Conservation (phyloP, 2,329 filamentous ascomycete genomes). For the Pestalotiopsis fici region DNA sequence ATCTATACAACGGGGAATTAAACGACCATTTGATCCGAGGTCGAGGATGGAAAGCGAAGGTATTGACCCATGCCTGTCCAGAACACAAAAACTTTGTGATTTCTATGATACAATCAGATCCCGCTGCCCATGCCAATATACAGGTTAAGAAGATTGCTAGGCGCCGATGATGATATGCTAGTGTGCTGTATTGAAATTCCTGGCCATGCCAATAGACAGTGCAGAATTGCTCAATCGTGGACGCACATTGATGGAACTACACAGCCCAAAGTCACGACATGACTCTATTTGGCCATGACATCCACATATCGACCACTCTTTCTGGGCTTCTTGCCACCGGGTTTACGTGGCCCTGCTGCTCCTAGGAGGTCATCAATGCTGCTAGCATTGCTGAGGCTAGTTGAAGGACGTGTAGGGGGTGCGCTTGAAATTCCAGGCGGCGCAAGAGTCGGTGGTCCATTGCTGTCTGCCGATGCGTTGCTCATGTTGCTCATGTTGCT, state of each 20-base stretch:
- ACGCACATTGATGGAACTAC: neutral
- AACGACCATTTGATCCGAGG: neutral
- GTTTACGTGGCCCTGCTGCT: constrained; percentile 69
- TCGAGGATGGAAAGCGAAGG: neutral
- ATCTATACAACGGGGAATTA: neutral
- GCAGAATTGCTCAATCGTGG: neutral
- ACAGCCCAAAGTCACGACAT: neutral
- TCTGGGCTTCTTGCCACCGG: constrained; percentile 67
- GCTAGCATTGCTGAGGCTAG: constrained; percentile 87
- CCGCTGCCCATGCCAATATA: neutral
- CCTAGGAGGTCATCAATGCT: constrained; percentile 92
- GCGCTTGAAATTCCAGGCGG: constrained; percentile 38
- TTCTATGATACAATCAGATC: neutral
- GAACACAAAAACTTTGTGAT: neutral
- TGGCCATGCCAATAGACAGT: neutral
- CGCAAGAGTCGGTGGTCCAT: constrained; percentile 5
- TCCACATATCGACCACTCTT: constrained; percentile 91
- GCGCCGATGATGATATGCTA: neutral
- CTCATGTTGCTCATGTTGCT: constrained; percentile 46
- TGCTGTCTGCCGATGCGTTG: constrained; percentile 4
- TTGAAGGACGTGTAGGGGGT: constrained; percentile 72
- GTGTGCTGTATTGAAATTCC: neutral
- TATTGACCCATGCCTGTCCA: neutral
- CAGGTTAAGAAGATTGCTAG: neutral
- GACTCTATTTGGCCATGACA: constrained; percentile 76